Evolutionary conservation across 1,284 basidiomycete species (phyloP).

Genomic region (Waitea zeae): DNA sequence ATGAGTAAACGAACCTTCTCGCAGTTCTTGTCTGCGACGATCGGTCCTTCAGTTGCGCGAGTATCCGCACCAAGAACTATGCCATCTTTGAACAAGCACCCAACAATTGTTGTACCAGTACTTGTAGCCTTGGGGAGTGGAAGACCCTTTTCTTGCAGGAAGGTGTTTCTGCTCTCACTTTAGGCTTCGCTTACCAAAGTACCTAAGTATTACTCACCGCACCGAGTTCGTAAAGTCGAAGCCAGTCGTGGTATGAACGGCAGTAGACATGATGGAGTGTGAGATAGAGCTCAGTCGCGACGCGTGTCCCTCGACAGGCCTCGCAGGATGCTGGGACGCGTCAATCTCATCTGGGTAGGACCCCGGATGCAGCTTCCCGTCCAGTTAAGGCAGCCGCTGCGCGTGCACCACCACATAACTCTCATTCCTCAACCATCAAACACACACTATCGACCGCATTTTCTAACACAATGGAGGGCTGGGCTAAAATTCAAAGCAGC

Average conservation of each 20-base stretch:
- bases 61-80: conserved; percentile 96
- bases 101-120: conserved; percentile 97
- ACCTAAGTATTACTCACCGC: conserved; percentile 4
- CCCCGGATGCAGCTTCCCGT: no score
- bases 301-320: no score
- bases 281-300: no score
- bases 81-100: conserved; percentile 86
- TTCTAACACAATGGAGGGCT: conserved; percentile 46
- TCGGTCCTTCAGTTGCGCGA: conserved; percentile 84
- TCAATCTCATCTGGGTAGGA: no score
- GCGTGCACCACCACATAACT: conserved; percentile 2
- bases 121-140: conserved; percentile 73
- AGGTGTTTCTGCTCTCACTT: conserved; percentile 78
- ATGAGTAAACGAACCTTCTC: conserved; percentile 95
- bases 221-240: conserved; percentile 22
- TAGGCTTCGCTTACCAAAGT: conserved; percentile 2
- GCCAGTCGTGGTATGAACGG: conserved; percentile 13
- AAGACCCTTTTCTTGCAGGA: conserved; percentile 52
- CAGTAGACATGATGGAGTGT: no score
- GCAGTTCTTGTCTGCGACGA: conserved; percentile 99
- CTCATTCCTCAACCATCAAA: conserved; percentile 3
- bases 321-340: no score
- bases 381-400: no score
- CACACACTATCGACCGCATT: neutral
- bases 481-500: conserved; percentile 49